Percentiles rank a stretch among this genome's conserved stretches.
Evolutionary conservation across 2,329 filamentous ascomycete genomes (phyloP).

Genomic region (Microcyclosporella mali): DNA sequence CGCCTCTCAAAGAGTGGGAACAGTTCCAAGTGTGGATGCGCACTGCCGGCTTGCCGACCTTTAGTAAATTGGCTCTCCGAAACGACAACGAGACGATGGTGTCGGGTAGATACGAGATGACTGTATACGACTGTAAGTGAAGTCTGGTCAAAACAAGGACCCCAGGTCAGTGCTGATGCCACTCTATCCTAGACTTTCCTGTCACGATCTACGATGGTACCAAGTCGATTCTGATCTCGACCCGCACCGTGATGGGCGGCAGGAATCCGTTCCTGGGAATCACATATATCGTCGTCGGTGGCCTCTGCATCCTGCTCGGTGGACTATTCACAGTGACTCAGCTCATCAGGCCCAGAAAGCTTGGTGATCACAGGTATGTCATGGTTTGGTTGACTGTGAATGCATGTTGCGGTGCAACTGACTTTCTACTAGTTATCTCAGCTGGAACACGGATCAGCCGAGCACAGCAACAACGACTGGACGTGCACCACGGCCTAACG

Average conservation of each 20-base stretch:
- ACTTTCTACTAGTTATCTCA: slow-evolving; percentile 56
- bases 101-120: slow-evolving; percentile 66
- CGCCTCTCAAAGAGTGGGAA: slow-evolving; percentile 68
- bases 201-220: slow-evolving; percentile 73
- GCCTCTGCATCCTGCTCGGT: slow-evolving; percentile 84
- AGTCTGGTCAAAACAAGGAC: slow-evolving; percentile 6
- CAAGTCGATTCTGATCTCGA: slow-evolving; percentile 85
- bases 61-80: slow-evolving; percentile 85
- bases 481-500: slow-evolving; percentile 31
- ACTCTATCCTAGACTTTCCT: slow-evolving; percentile 61
- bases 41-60: slow-evolving; percentile 84
- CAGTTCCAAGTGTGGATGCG: slow-evolving; percentile 99
- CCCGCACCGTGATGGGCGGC: slow-evolving; percentile 86
- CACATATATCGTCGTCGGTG: slow-evolving; percentile 88
- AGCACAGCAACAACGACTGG: slow-evolving; percentile 50
- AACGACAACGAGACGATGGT: slow-evolving; percentile 67
- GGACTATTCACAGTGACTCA: slow-evolving; percentile 84
- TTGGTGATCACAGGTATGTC: slow-evolving; percentile 94
- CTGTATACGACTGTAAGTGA: slow-evolving; percentile 70
- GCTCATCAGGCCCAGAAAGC: slow-evolving; percentile 89
- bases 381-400: slow-evolving; percentile 37
- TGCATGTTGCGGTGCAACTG: not conserved
- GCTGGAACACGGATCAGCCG: slow-evolving; percentile 76
- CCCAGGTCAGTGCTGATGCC: slow-evolving; percentile 13
- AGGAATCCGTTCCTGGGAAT: slow-evolving; percentile 95